Conservation (phyloP, 805 yeast genomes). For the Metschnikowia corniflorae region DNA sequence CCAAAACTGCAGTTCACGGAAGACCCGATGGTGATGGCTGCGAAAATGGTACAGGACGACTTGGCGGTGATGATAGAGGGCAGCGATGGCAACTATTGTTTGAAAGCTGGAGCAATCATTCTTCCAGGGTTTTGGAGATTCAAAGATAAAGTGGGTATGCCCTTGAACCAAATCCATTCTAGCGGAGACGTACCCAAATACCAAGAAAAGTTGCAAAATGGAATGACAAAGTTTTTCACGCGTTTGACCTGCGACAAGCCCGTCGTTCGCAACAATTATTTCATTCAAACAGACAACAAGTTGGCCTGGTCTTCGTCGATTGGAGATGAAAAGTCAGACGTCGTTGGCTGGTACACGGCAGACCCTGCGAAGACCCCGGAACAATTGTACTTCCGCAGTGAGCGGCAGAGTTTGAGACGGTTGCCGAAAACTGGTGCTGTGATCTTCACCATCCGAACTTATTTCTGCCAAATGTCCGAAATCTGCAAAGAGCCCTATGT, state of each 20-base stretch:
- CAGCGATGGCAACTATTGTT: conserved; percentile 51
- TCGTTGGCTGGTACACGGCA: conserved; percentile 67
- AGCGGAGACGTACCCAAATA: conserved; percentile 68
- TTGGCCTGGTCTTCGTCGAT: conserved; percentile 64
- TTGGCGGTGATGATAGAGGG: conserved; percentile 63
- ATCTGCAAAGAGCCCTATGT: conserved; percentile 57
- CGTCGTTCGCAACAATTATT: conserved; percentile 65
- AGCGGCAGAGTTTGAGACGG: conserved; percentile 60
- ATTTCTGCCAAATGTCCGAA: conserved; percentile 53
- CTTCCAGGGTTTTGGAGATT: conserved; percentile 72
- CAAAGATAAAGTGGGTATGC: conserved; percentile 54
- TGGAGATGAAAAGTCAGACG: conserved; percentile 49
- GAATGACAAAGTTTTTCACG: conserved; percentile 65
- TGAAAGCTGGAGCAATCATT: conserved; percentile 60
- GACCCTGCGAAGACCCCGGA: conserved; percentile 42
- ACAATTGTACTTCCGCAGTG: conserved; percentile 56
- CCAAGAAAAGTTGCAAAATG: conserved; percentile 51
- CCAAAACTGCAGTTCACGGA: conserved; percentile 19
- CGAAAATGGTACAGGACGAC: conserved; percentile 61
- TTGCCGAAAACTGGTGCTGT: conserved; percentile 57
- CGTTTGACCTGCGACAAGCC: conserved; percentile 57
- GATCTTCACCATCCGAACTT: conserved; percentile 61
- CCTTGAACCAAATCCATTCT: conserved; percentile 57
- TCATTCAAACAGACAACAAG: conserved; percentile 59
- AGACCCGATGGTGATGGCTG: conserved; percentile 59